Percentiles rank a stretch among this genome's conserved stretches.
Evolutionary conservation across 2,329 filamentous ascomycete species (phyloP).

Genomic region (Calonectria henricotiae): DNA sequence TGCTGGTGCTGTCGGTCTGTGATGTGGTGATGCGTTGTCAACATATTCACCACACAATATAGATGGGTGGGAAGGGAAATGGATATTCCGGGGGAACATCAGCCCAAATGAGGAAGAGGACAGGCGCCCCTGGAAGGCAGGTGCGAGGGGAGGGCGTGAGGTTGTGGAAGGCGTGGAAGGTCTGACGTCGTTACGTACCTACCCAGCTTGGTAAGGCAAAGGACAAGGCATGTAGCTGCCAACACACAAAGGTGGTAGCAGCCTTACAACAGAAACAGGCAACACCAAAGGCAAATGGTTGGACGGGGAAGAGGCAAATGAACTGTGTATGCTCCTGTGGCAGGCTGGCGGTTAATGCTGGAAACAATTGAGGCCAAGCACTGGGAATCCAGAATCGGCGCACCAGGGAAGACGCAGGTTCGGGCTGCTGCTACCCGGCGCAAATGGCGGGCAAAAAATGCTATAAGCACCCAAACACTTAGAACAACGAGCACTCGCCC

Average conservation of each 20-base stretch:
- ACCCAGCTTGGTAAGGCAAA: constrained; percentile 20
- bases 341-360: neutral
- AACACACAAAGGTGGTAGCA: constrained; percentile 35
- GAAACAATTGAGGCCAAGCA: constrained; percentile 15
- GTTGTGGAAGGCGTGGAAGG: constrained; percentile 31
- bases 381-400: constrained; percentile 14
- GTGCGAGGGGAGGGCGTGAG: constrained; percentile 24
- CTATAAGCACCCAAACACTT: constrained; percentile 10
- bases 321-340: constrained; percentile 16
- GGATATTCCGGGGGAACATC: constrained; percentile 40
- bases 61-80: constrained; percentile 51
- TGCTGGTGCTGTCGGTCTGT: constrained; percentile 37
- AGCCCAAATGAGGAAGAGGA: constrained; percentile 36
- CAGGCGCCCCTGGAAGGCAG: constrained; percentile 37
- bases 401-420: constrained; percentile 21
- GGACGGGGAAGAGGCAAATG: constrained; percentile 26
- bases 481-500: constrained; percentile 3
- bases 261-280: constrained; percentile 38
- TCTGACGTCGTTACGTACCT: constrained; percentile 29
- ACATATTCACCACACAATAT: constrained; percentile 57
- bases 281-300: constrained; percentile 35
- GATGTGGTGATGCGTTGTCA: constrained; percentile 70
- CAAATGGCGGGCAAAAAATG: constrained; percentile 17
- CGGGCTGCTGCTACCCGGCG: constrained; percentile 1
- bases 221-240: constrained; percentile 30